Evolutionary conservation across 805 yeast species (phyloP), one percentile per base, ranked within the genome.

Genomic region (Metschnikowia peoriensis): DNA sequence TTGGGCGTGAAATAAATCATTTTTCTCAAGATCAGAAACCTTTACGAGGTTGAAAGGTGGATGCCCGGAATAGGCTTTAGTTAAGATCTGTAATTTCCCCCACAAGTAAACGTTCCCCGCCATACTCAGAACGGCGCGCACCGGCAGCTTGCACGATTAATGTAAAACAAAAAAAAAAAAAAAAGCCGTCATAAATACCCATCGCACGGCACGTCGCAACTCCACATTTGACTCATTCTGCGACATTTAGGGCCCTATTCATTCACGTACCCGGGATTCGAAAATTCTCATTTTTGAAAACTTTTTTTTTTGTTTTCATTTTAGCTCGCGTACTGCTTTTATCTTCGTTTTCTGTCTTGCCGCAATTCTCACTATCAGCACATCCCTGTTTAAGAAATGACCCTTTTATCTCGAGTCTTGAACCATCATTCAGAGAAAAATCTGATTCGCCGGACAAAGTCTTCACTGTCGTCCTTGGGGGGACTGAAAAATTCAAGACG

Each of bases 341-440:
- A n/a, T n/a, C n/a, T 22, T 22, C 4, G 22, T 22, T 22, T 22
- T 22, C 22, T 22, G 22, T 4, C 22, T 22, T 3, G 4, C 4
- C 22, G 22, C 22, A 22, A 22, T 22, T 22, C 22, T 22, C 22
- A 22, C 22, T 22, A 22, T 22, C 22, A 34, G 10, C 14, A 34
- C 11, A 15, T 17, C 14, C 46, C n/a, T 17, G 10, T 15, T 28
- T 17, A 3, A 3, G 22, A 7, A 38, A 64, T 63, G 66, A 51
- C 65, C n/a, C 59, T 62, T 28, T 55, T 64, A 38, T 64, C 66
- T 9, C 56, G 66, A 15, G 66, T 63, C 17, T 52, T 64, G 39
- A 54, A 61, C 43, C 63, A 60, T 48, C 52, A 54, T 37, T 49
- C 58, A 11, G 63, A 61, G 15, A 58, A 57, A 35, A 46, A 37